A percentile compares a stretch with the other conserved stretches of the same genome.
Evolutionary conservation across 306 rosid species (phyloP).

Genomic region (Dalbergia cochinchinensis): DNA sequence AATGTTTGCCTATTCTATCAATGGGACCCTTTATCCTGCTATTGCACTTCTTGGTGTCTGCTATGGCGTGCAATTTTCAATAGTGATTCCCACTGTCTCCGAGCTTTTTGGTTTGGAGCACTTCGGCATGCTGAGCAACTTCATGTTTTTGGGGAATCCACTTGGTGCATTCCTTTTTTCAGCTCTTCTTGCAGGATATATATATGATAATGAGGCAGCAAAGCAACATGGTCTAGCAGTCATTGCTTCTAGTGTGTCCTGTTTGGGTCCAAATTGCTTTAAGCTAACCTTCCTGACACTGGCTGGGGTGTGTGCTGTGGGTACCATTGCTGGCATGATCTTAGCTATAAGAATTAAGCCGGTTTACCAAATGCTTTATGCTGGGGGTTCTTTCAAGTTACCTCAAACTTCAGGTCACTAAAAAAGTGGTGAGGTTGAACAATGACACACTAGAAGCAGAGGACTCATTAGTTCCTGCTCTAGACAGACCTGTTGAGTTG

Average conservation of each 20-base stretch:
- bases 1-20: constrained; percentile 67
- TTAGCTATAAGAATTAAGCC: constrained; percentile 71
- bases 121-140: constrained; percentile 72
- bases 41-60: constrained; percentile 76
- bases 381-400: constrained; percentile 80
- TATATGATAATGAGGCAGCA: constrained; percentile 77
- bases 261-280: constrained; percentile 79
- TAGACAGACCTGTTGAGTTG: constrained; percentile 20
- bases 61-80: constrained; percentile 78
- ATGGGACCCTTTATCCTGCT: constrained; percentile 70
- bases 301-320: constrained; percentile 66
- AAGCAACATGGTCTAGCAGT: constrained; percentile 61
- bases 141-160: constrained; percentile 77
- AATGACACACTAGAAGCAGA: constrained; percentile 30
- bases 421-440: constrained; percentile 8
- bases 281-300: constrained; percentile 71
- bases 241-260: constrained; percentile 49
- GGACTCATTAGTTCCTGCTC: background rate
- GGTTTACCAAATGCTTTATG: constrained; percentile 80
- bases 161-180: constrained; percentile 86
- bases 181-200: constrained; percentile 72
- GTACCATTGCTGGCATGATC: constrained; percentile 62
- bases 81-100: constrained; percentile 86
- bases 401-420: constrained; percentile 56
- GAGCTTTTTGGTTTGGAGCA: constrained; percentile 82